phyloP scores from a whole-genome alignment of 345 rosid genomes.

The Carallia pectinifolia region DNA sequence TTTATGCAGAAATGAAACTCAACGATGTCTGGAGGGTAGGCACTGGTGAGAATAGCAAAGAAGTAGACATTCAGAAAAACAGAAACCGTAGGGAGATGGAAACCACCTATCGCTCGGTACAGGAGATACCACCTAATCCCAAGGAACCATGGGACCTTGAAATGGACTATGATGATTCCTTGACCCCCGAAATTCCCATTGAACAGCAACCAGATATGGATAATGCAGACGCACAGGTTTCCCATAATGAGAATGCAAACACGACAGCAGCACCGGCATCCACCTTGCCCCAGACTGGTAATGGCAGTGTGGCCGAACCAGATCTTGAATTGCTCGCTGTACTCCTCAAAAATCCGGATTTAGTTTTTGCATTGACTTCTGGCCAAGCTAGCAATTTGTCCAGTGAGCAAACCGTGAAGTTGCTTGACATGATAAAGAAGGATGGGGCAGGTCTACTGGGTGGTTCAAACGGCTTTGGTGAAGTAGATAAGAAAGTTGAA shows the following conservation, averaged over 20 bases:
- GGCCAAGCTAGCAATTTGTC: slow-evolving; percentile 66
- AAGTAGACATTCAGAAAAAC: slow-evolving; percentile 76
- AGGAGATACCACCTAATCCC: slow-evolving; percentile 74
- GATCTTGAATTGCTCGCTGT: slow-evolving; percentile 94
- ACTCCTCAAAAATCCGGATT: slow-evolving; percentile 81
- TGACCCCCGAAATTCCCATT: slow-evolving; percentile 78
- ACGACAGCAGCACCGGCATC: slow-evolving; percentile 26
- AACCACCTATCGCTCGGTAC: slow-evolving; percentile 48
- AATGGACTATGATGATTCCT: slow-evolving; percentile 86
- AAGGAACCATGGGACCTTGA: slow-evolving; percentile 97
- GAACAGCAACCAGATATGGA: slow-evolving; percentile 82
- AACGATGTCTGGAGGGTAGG: slow-evolving; percentile 66
- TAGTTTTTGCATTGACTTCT: slow-evolving; percentile 88
- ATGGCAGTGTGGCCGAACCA: slow-evolving; percentile 48
- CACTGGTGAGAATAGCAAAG: slow-evolving; percentile 89
- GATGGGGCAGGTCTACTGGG: slow-evolving; percentile 39
- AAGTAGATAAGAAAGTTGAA: slow-evolving; percentile 63
- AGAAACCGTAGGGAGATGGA: slow-evolving; percentile 82
- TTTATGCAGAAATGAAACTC: slow-evolving; percentile 71
- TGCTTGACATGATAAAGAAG: slow-evolving; percentile 73
- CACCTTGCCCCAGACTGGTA: slow-evolving; percentile 35
- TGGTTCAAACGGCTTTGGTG: slow-evolving; percentile 29
- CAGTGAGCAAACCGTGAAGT: slow-evolving; percentile 66
- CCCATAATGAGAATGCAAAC: slow-evolving; percentile 37
- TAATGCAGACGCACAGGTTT: slow-evolving; percentile 45